These are phyloP conservation scores for Phytophthora sp. DNA, from an alignment of 352 stramenopile species.

Conservation along the genomic window DNA sequence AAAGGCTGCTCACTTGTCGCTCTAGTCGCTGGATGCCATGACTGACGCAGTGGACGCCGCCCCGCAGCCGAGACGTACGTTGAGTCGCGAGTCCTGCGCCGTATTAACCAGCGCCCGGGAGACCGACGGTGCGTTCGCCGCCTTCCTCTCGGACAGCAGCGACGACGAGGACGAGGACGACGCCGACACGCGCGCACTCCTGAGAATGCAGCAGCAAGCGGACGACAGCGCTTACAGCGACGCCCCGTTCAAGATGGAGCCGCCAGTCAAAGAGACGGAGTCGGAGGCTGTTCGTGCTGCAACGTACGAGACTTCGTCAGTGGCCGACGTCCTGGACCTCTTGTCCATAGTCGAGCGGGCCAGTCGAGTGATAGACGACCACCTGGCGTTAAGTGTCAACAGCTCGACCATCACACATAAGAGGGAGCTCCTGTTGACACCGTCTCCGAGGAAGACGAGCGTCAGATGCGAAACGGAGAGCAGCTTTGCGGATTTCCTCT, in stretches of 20 bases:
- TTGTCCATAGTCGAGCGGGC: conserved; percentile 9
- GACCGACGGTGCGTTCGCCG: conserved; percentile 38
- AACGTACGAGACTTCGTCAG: background rate
- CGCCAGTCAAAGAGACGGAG: conserved; percentile 6
- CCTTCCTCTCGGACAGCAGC: conserved; percentile 52
- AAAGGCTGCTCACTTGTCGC: conserved; percentile 2
- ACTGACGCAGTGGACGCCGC: too few species aligned
- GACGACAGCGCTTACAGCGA: conserved; percentile 53
- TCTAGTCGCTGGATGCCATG: conserved; percentile 4
- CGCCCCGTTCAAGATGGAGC: conserved; percentile 9
- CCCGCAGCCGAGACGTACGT: conserved; percentile 5
- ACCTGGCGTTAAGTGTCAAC: background rate
- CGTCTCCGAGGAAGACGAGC: conserved; percentile 15
- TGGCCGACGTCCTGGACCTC: conserved; percentile 17
- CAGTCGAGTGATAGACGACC: background rate
- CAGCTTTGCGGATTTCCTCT: conserved; percentile 50
- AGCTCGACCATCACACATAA: background rate
- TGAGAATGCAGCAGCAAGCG: conserved; percentile 55
- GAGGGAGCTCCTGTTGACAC: background rate
- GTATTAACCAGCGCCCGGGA: background rate
- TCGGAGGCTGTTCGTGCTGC: too few species aligned
- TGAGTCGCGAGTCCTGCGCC: conserved; percentile 24
- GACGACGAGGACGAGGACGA: conserved; percentile 41
- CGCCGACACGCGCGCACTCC: conserved; percentile 28
- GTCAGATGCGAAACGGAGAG: conserved; percentile 9